Conservation (phyloP, 2,329 filamentous ascomycete species). For the Cladorrhinum sp. region DNA sequence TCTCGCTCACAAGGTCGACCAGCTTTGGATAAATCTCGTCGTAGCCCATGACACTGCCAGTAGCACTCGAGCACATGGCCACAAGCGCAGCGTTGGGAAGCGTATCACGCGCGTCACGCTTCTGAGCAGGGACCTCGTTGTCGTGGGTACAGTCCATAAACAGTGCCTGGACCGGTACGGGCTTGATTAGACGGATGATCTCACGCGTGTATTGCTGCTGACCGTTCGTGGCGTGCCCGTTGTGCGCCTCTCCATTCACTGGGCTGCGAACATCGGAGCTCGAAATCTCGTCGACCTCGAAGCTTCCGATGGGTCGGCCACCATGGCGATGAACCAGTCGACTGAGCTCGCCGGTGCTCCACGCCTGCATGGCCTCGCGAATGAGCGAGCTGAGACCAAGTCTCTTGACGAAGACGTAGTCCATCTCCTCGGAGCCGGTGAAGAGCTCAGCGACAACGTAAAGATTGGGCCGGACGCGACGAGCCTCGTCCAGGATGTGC, state of each 20-base stretch:
- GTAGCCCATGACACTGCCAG: slow-evolving; percentile 95
- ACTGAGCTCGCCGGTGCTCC: slow-evolving; percentile 91
- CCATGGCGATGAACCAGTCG: slow-evolving; percentile 90
- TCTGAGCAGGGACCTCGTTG: slow-evolving; percentile 94
- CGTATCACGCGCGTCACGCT: slow-evolving; percentile 89
- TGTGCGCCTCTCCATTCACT: slow-evolving; percentile 26
- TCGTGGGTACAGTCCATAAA: slow-evolving; percentile 99
- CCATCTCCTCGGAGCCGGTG: slow-evolving; percentile 90
- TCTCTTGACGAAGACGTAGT: slow-evolving; percentile 92
- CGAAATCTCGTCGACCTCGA: slow-evolving; percentile 85
- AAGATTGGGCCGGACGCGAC: slow-evolving; percentile 78
- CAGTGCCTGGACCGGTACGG: slow-evolving; percentile 84
- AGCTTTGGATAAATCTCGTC: slow-evolving; percentile 93
- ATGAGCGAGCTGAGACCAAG: slow-evolving; percentile 90
- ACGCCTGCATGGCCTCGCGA: slow-evolving; percentile 96
- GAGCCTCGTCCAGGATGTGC: slow-evolving; percentile 91
- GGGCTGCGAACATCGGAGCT: slow-evolving; percentile 48
- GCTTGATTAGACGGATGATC: slow-evolving; percentile 75
- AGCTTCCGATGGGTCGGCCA: slow-evolving; percentile 92
- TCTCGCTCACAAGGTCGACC: slow-evolving; percentile 91
- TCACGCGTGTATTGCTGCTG: slow-evolving; percentile 48
- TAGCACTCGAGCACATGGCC: slow-evolving; percentile 91
- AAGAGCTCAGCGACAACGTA: slow-evolving; percentile 95
- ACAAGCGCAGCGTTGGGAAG: slow-evolving; percentile 91
- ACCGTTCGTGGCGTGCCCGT: slow-evolving; percentile 28